phyloP scores from a whole-genome alignment of 257 asterid species.

The Nicotiana benthamiana region DNA sequence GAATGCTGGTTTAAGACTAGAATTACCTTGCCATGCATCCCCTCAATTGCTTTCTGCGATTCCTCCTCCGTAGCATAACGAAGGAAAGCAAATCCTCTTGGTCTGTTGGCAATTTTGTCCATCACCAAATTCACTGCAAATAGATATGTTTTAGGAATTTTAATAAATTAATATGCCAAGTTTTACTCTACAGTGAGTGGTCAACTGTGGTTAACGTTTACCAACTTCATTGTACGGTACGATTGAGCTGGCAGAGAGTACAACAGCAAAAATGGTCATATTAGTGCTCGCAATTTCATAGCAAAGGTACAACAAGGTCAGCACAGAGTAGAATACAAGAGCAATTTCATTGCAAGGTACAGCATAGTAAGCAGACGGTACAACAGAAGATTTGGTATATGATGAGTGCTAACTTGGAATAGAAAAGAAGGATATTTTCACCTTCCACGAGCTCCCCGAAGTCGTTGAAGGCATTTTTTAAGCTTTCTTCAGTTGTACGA shows the following conservation, averaged over 20 bases:
- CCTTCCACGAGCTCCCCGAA: constrained; percentile 82
- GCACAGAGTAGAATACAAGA: too few relatives aligned
- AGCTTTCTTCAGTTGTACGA: constrained; percentile 67
- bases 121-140: constrained; percentile 63
- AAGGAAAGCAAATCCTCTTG: constrained; percentile 81
- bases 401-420: background rate
- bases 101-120: constrained; percentile 82
- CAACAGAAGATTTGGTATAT: background rate
- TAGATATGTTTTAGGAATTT: background rate
- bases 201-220: background rate
- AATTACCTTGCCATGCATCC: constrained; percentile 93
- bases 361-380: background rate
- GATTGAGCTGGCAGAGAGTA: too few relatives aligned
- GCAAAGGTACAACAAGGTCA: too few relatives aligned
- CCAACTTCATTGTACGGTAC: background rate
- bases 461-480: constrained; percentile 48
- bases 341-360: background rate
- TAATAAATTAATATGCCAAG: background rate
- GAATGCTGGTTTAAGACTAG: background rate
- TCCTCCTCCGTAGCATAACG: constrained; percentile 60
- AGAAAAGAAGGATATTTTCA: background rate
- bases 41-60: constrained; percentile 74
- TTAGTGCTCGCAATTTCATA: too few relatives aligned
- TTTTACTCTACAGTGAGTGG: background rate
- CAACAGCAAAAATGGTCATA: too few relatives aligned